Evolutionary conservation across 768 basidiomycete genomes (phyloP).

Genomic region (Leccinum longicurvipes): DNA sequence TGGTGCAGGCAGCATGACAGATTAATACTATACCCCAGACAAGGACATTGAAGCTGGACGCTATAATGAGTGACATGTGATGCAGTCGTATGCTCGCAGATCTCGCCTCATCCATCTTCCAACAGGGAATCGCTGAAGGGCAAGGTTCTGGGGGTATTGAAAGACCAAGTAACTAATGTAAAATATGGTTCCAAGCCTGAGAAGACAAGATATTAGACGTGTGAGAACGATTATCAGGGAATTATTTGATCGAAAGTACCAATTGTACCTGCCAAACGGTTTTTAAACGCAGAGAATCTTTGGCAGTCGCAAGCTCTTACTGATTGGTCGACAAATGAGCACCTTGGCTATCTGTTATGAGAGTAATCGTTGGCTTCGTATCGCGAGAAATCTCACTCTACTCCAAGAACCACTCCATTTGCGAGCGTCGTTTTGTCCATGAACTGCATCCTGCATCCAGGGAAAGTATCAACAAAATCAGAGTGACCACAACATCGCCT

Average conservation of each 20-base stretch:
- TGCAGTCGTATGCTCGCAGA: neutral
- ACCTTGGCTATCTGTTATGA: constrained; percentile 40
- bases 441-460: constrained; percentile 59
- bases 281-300: neutral
- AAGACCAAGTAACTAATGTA: constrained; percentile 69
- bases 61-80: neutral
- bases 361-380: neutral
- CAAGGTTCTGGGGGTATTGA: constrained; percentile 73
- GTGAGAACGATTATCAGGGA: neutral
- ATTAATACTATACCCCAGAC: constrained; percentile 62
- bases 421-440: constrained; percentile 78
- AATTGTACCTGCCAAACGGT: constrained; percentile 52
- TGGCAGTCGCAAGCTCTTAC: constrained; percentile 35
- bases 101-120: constrained; percentile 77
- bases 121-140: constrained; percentile 69
- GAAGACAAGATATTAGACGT: neutral
- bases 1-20: constrained; percentile 67
- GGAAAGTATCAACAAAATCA: neutral
- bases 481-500: neutral
- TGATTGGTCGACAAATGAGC: constrained; percentile 64
- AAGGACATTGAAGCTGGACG: constrained; percentile 58
- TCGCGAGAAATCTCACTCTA: constrained; percentile 41
- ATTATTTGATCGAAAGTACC: constrained; percentile 34
- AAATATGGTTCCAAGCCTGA: constrained; percentile 73
- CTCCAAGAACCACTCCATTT: constrained; percentile 65